Percentiles rank a stretch among this genome's conserved stretches.
phyloP scores from a whole-genome alignment of 768 basidiomycete genomes.

The Leucocoprinus sp. region DNA sequence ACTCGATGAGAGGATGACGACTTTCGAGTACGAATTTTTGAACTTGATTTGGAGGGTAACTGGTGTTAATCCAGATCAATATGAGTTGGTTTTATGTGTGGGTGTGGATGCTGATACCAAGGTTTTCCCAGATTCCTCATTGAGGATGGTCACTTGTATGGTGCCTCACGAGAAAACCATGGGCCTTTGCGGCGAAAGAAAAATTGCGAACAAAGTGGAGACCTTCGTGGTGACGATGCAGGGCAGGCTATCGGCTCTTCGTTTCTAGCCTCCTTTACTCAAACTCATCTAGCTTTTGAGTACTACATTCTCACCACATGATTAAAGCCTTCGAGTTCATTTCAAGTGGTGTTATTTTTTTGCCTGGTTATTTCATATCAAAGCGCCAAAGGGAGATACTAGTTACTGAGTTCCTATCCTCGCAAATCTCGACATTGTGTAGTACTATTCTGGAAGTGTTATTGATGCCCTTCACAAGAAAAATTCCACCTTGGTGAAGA shows the following conservation, averaged over 20 bases:
- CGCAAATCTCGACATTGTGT: no score
- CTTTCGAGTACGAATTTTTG: no score
- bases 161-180: slow-evolving; percentile 96
- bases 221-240: no score
- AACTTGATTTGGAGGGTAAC: slow-evolving; percentile 95
- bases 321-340: slow-evolving; percentile 99
- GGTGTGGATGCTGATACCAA: slow-evolving; percentile 98
- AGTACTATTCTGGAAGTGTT: slow-evolving; percentile 98
- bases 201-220: no score
- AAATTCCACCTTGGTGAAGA: slow-evolving; percentile 97
- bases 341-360: slow-evolving; percentile 98
- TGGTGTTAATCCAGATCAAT: slow-evolving; percentile 91
- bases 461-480: slow-evolving; percentile 99
- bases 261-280: no score
- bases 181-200: slow-evolving; percentile 99
- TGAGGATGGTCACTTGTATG: slow-evolving; percentile 95
- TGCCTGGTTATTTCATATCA: slow-evolving; percentile 99
- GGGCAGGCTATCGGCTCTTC: no score
- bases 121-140: slow-evolving; percentile 97
- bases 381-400: slow-evolving; percentile 91
- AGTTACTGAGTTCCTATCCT: no score
- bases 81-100: slow-evolving; percentile 91
- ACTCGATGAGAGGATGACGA: slow-evolving; percentile 99
- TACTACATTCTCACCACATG: slow-evolving; percentile 99
- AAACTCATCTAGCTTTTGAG: slow-evolving; percentile 99